Percentiles rank a stretch among this genome's conserved stretches.
These are phyloP conservation scores for Suillus ampliporus DNA, from an alignment of 768 basidiomycete genomes.

Conservation along the genomic window DNA sequence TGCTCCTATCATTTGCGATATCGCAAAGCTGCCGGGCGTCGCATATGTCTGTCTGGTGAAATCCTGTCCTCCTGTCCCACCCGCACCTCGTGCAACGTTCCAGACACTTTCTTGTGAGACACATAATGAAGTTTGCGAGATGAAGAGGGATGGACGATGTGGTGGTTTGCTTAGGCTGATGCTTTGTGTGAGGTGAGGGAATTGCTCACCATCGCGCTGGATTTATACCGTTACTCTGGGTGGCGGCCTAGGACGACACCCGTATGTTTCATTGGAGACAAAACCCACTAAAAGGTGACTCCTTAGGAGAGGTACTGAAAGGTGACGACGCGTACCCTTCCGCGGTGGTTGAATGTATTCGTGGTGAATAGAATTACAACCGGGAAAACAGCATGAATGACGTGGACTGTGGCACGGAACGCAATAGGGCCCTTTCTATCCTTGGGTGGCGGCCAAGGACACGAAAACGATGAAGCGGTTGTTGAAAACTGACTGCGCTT, in stretches of 20 bases:
- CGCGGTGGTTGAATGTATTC: neutral
- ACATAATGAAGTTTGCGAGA: neutral
- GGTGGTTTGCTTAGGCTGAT: neutral
- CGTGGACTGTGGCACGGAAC: neutral
- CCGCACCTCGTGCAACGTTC: neutral
- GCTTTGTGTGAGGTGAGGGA: neutral
- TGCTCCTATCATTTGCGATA: neutral
- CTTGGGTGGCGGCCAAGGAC: neutral
- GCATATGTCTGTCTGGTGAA: neutral
- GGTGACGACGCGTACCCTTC: neutral
- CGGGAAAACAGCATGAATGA: neutral
- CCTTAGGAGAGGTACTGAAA: neutral
- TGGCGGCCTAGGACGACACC: neutral
- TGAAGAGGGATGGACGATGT: neutral
- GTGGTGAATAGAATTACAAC: neutral
- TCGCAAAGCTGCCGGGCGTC: neutral
- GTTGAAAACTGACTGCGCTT: neutral
- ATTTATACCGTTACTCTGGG: neutral
- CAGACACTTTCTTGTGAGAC: neutral
- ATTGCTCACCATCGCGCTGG: neutral
- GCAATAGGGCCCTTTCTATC: neutral
- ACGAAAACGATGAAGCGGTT: neutral
- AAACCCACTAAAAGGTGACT: neutral
- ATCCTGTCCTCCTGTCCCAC: neutral
- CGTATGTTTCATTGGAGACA: neutral